Percentiles rank a stretch among this genome's conserved stretches.
phyloP scores from a whole-genome alignment of 306 rosid genomes.

The Dryas octopetala region DNA sequence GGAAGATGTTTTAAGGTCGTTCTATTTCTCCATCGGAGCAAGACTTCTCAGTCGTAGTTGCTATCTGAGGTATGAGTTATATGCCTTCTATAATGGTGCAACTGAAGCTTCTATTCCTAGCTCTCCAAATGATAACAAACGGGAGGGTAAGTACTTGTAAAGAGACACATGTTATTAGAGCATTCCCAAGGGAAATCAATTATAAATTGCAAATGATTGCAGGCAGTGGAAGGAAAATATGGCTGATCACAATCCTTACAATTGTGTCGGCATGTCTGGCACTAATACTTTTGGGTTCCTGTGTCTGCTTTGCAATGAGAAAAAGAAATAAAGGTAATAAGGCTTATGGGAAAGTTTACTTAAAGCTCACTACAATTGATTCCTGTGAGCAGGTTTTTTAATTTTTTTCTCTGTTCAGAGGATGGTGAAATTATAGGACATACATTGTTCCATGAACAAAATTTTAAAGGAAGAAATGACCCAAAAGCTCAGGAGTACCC shows the following conservation, averaged over 20 bases:
- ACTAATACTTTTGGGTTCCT: conserved; percentile 17
- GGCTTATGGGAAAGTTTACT: too few species aligned
- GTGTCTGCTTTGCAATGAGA: conserved; percentile 19
- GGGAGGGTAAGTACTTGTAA: conserved; percentile 33
- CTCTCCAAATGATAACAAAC: conserved; percentile 4
- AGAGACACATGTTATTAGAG: too few species aligned
- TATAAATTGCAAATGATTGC: conserved; percentile 16
- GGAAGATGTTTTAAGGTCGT: conserved; percentile 25
- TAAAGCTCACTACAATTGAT: neutral
- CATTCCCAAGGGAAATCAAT: neutral
- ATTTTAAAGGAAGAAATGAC: conserved; percentile 10
- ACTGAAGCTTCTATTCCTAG: conserved; percentile 18
- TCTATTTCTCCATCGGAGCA: conserved; percentile 54
- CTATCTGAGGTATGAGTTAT: conserved; percentile 58
- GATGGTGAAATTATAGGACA: conserved; percentile 15
- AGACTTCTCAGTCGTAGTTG: conserved; percentile 60
- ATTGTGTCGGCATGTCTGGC: conserved; percentile 28
- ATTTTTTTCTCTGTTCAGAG: conserved; percentile 28
- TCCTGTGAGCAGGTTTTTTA: neutral
- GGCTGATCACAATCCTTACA: conserved; percentile 28
- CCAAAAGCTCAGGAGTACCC: conserved; percentile 33
- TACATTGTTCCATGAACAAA: neutral
- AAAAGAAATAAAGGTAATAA: conserved; percentile 29
- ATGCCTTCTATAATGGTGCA: conserved; percentile 42
- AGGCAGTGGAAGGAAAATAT: conserved; percentile 35